A percentile compares a stretch with the other conserved stretches of the same genome.
Evolutionary conservation across 805 yeast species (phyloP).

Genomic region (Wickerhamomyces rabaulensis): DNA sequence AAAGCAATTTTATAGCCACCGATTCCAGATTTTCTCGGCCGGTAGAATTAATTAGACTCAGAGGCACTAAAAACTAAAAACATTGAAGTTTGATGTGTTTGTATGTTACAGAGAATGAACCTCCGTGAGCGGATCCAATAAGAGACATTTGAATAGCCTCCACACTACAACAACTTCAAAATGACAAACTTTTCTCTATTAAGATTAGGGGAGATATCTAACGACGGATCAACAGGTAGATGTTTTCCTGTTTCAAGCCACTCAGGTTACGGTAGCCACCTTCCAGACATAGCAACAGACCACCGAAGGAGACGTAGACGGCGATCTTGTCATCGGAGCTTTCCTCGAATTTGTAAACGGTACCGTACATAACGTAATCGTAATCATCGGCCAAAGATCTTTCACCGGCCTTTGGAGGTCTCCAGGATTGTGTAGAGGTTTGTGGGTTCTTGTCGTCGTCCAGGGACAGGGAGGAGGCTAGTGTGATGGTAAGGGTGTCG

Average conservation of each 20-base stretch:
- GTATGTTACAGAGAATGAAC: too few species aligned
- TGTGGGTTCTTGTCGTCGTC: conserved; percentile 42
- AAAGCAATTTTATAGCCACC: too few species aligned
- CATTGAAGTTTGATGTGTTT: too few species aligned
- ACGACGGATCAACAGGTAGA: conserved; percentile 81
- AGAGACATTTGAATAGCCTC: too few species aligned
- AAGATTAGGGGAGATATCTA: conserved; percentile 9
- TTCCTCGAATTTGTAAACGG: conserved; percentile 95
- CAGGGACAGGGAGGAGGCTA: conserved; percentile 67
- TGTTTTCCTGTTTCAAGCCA: conserved; percentile 86
- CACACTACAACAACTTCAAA: too few species aligned
- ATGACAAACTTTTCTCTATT: neutral
- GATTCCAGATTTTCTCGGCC: neutral
- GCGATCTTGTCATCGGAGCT: conserved; percentile 57
- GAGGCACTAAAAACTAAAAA: too few species aligned
- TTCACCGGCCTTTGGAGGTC: conserved; percentile 72
- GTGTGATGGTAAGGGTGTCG: conserved; percentile 78
- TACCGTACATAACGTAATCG: conserved; percentile 97
- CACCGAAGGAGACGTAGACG: conserved; percentile 94
- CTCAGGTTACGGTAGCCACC: conserved; percentile 91
- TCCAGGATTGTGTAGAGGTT: conserved; percentile 42
- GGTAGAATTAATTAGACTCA: too few species aligned
- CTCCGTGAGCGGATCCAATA: too few species aligned
- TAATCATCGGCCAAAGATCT: conserved; percentile 91
- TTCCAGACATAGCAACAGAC: conserved; percentile 86